A percentile compares a stretch with the other conserved stretches of the same genome.
Conservation (phyloP, 805 yeast genomes). For the Candida corydali region DNA sequence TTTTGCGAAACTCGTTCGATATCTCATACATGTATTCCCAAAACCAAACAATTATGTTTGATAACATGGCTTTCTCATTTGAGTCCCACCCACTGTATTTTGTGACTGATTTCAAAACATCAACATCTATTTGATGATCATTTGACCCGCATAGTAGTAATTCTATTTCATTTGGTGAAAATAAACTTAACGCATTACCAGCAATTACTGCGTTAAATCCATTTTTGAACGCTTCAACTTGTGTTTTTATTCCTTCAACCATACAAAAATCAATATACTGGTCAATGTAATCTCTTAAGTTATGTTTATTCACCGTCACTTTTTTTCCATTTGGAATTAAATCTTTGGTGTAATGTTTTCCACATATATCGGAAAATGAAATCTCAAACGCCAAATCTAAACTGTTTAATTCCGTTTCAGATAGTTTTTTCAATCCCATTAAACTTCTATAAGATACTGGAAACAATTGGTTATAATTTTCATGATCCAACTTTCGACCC, state of each 20-base stretch:
- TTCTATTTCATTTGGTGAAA: constrained; percentile 79
- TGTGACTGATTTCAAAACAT: constrained; percentile 65
- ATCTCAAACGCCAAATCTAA: constrained; percentile 60
- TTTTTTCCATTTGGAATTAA: constrained; percentile 57
- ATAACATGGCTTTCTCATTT: constrained; percentile 31
- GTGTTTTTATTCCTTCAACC: constrained; percentile 47
- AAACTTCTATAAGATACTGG: constrained; percentile 55
- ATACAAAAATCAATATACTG: constrained; percentile 60
- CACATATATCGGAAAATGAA: constrained; percentile 48
- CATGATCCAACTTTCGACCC: constrained; percentile 48
- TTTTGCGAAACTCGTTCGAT: constrained; percentile 48
- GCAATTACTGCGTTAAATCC: constrained; percentile 80
- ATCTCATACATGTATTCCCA: constrained; percentile 71
- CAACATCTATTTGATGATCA: constrained; percentile 61
- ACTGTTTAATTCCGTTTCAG: constrained; percentile 30
- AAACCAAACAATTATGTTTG: constrained; percentile 65
- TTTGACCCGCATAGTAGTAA: constrained; percentile 73
- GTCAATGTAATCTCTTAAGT: constrained; percentile 58
- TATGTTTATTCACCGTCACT: constrained; percentile 52
- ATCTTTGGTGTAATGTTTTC: constrained; percentile 40
- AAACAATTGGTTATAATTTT: constrained; percentile 63
- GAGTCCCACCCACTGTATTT: constrained; percentile 63
- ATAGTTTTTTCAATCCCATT: constrained; percentile 22
- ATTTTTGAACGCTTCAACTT: constrained; percentile 53
- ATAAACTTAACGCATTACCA: constrained; percentile 74